Conservation (phyloP, 192 early-diverging fungal species). For the Linnemannia zychae region DNA sequence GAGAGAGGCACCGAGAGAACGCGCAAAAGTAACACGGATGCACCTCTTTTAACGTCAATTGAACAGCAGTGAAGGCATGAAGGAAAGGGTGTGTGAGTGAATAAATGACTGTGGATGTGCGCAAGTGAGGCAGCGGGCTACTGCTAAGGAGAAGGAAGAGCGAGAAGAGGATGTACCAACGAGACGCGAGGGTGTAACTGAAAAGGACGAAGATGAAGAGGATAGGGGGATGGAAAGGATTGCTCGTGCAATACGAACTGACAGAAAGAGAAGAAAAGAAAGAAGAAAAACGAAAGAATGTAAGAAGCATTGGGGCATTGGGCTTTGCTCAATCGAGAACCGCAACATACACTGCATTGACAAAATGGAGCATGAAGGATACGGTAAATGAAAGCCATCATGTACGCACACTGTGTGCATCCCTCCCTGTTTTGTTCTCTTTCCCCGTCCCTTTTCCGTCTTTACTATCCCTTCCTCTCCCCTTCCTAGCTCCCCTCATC, state of each 20-base stretch:
- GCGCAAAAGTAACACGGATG: background rate
- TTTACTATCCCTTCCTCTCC: background rate
- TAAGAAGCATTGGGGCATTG: background rate
- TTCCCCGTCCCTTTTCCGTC: background rate
- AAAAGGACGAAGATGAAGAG: background rate
- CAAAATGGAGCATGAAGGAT: background rate
- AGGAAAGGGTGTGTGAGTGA: background rate
- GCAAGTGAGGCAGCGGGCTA: background rate
- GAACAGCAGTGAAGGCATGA: background rate
- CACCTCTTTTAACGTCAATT: background rate
- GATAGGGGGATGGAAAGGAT: background rate
- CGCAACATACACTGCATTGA: constrained; percentile 1
- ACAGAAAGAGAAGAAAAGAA: background rate
- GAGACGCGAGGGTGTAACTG: background rate
- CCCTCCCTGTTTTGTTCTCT: background rate
- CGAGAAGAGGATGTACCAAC: background rate
- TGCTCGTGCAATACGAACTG: too few relatives aligned
- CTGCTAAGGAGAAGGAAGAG: background rate
- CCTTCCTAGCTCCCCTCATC: background rate
- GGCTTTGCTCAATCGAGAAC: background rate
- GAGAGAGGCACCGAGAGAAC: background rate
- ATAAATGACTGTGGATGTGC: too few relatives aligned
- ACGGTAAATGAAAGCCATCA: background rate
- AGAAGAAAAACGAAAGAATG: constrained; percentile 14
- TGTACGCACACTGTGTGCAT: background rate